These are phyloP conservation scores for Auriscalpium vulgare DNA, from an alignment of 768 basidiomycete genomes.

Conservation along the genomic window DNA sequence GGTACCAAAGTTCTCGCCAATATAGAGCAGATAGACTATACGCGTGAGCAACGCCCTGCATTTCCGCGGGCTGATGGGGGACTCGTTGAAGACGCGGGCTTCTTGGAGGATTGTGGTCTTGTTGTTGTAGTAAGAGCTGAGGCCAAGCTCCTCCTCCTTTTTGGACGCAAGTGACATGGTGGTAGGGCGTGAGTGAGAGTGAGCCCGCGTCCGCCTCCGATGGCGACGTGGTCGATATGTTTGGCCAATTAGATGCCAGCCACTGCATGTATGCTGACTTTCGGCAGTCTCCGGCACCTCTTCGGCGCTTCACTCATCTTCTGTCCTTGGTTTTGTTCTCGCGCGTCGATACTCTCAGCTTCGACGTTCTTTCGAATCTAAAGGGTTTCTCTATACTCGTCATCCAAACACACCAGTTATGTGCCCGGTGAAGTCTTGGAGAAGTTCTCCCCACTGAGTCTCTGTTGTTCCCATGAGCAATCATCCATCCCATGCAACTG, in stretches of 20 bases:
- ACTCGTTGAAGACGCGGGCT: conserved; percentile 98
- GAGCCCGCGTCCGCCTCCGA: neutral
- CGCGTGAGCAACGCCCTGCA: conserved; percentile 93
- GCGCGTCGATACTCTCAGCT: too few species aligned
- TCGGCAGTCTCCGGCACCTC: neutral
- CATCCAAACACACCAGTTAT: too few species aligned
- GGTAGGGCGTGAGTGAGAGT: neutral
- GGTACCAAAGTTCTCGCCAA: conserved; percentile 89
- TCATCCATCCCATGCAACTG: too few species aligned
- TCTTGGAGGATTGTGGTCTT: conserved; percentile 98
- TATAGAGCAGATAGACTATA: conserved; percentile 93
- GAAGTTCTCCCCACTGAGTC: too few species aligned
- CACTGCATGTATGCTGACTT: neutral
- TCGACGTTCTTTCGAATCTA: too few species aligned
- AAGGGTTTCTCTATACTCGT: too few species aligned
- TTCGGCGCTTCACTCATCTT: neutral
- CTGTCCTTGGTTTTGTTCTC: too few species aligned
- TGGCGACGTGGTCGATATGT: conserved; percentile 3
- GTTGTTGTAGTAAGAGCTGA: conserved; percentile 91
- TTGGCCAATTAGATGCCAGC: neutral
- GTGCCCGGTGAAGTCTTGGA: too few species aligned
- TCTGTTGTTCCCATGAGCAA: too few species aligned
- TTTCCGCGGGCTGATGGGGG: conserved; percentile 95
- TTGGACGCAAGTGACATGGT: conserved; percentile 79
- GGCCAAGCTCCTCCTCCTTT: conserved; percentile 93